Conservation (phyloP, 2,329 filamentous ascomycete species). For the Lasiodiplodia citricola region DNA sequence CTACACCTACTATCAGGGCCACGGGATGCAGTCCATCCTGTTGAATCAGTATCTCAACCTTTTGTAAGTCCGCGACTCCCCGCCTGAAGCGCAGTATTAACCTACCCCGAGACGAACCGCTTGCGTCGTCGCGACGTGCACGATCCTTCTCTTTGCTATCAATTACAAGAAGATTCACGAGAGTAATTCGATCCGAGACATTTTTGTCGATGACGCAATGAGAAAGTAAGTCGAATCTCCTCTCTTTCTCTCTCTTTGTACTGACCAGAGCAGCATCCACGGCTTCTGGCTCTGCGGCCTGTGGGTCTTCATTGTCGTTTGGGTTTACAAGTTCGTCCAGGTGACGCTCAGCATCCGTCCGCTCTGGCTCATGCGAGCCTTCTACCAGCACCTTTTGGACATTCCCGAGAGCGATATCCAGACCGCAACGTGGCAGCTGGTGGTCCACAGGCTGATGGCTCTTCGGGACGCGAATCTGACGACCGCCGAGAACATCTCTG, state of each 20-base stretch:
- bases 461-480: constrained; percentile 85
- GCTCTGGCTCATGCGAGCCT: constrained; percentile 74
- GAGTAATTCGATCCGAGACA: constrained; percentile 65
- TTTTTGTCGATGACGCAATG: constrained; percentile 77
- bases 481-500: constrained; percentile 69
- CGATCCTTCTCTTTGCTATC: constrained; percentile 84
- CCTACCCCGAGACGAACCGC: constrained; percentile 70
- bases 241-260: too few species aligned
- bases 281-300: constrained; percentile 76
- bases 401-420: constrained; percentile 89
- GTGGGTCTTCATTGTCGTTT: constrained; percentile 86
- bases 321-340: constrained; percentile 68
- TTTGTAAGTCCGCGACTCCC: constrained; percentile 58
- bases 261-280: constrained; percentile 65
- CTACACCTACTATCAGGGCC: constrained; percentile 83
- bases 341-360: constrained; percentile 12
- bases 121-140: constrained; percentile 82
- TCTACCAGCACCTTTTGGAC: constrained; percentile 80
- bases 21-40: constrained; percentile 84
- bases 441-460: constrained; percentile 84
- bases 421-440: constrained; percentile 90
- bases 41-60: constrained; percentile 74
- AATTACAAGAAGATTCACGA: constrained; percentile 76
- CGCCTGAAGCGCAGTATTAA: constrained; percentile 13
- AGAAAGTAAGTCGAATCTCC: constrained; percentile 36